These are phyloP conservation scores for Podaxis sp. DNA, from an alignment of 768 basidiomycete genomes.

Conservation along the genomic window DNA sequence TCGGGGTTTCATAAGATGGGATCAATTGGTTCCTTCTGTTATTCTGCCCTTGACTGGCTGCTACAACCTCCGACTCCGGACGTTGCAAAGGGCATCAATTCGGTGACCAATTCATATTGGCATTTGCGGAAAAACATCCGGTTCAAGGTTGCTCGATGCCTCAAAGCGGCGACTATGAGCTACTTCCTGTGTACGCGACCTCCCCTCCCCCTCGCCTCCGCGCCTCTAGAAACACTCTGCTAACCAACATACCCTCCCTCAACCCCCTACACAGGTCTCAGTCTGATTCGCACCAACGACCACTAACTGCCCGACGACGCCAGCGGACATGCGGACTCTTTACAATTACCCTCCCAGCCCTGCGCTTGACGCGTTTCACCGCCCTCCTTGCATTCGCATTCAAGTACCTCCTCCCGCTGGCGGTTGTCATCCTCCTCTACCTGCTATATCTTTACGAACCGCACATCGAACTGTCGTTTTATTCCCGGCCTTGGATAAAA, in stretches of 20 bases:
- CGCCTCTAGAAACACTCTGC: slow-evolving; percentile 15
- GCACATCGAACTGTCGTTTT: slow-evolving; percentile 84
- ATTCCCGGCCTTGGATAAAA: slow-evolving; percentile 72
- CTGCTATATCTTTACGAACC: slow-evolving; percentile 69
- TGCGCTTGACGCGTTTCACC: slow-evolving; percentile 24
- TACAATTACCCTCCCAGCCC: background rate
- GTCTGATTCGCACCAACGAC: background rate
- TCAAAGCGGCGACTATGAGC: slow-evolving; percentile 38
- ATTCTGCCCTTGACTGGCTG: too few relatives aligned
- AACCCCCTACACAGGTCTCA: slow-evolving; percentile 19
- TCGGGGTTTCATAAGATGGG: too few relatives aligned
- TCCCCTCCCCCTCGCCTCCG: slow-evolving; percentile 25
- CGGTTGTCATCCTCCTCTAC: slow-evolving; percentile 41
- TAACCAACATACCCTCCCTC: slow-evolving; percentile 13
- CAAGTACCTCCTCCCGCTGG: slow-evolving; percentile 43
- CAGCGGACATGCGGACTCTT: background rate
- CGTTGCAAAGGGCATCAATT: background rate
- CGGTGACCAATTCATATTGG: background rate
- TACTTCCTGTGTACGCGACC: slow-evolving; percentile 50
- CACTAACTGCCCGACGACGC: slow-evolving; percentile 12
- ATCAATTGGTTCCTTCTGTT: too few relatives aligned
- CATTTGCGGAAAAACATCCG: background rate
- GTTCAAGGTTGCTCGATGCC: slow-evolving; percentile 2
- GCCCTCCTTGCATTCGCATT: slow-evolving; percentile 28
- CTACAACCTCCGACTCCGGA: too few relatives aligned